Evolutionary conservation across 1,284 basidiomycete genomes (phyloP), one percentile per base, ranked within the genome.

Genomic region (Rhodotorula sp.): DNA sequence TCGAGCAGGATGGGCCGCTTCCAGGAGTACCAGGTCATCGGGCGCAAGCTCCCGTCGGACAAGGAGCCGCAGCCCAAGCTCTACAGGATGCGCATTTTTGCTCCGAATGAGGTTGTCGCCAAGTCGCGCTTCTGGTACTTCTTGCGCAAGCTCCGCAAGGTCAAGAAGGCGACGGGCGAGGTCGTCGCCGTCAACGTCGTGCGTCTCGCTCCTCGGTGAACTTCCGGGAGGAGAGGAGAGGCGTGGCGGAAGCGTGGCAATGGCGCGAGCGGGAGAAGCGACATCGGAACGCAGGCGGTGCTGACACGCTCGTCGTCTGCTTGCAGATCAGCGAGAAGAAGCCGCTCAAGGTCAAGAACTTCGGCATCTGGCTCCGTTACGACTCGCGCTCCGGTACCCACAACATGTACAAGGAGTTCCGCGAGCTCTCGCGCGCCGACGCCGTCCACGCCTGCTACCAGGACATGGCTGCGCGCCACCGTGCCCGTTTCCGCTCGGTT

Each of bases 71-170:
- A 87, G 75, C 95, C 95, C 76, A 97, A 98, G 86, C 91, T 93
- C 82, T 98, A 92, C 87, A 91, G 96, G 79, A 99, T 99, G 95
- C 90, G 95, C 82, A 97, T 99, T 82, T 99, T 99, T 81, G 95
- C 96, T 75, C 91, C 92, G 78, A 99, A 99, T 83, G 93, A 96
- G 77, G 84, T 97, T 76, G 92, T 99, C 78, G 96, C 96, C 80
- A 98, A 99, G 87, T 96, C 92, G 70, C 90, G 95, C 74, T 99
- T 96, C 90, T 99, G 96, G 95, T 99, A 98, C 86, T 99, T 96
- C 88, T 87, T 99, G 76, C 93, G 95, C 81, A 90, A 95, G 83
- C 83, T 96, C 79, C 93, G 97, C 84, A 99, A 99, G 87, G 94
- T 95, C 85, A 99, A 99, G 88, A 97, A 96, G 85, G 94, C 94